Evolutionary conservation across 1,284 basidiomycete species (phyloP).

Genomic region (Ceratobasidium sp.): DNA sequence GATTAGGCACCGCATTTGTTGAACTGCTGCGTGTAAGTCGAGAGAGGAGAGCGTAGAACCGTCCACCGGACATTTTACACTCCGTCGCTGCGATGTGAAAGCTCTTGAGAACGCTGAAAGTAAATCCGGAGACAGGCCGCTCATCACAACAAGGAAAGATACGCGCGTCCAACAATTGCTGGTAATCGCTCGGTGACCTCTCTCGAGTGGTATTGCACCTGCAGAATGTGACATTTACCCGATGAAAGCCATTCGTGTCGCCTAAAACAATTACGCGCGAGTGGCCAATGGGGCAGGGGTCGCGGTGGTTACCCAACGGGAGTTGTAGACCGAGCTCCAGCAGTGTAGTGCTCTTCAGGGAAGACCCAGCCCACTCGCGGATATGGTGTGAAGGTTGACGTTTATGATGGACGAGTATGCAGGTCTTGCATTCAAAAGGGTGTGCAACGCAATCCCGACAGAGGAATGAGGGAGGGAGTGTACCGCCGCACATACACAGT

Average conservation of each 20-base stretch:
- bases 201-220: not conserved
- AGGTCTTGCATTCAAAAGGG: not conserved
- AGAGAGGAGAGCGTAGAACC: not conserved
- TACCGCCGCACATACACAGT: not conserved
- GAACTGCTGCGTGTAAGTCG: not conserved
- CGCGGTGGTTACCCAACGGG: not conserved
- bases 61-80: not conserved
- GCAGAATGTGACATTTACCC: not conserved
- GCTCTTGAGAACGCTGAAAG: not conserved
- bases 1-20: not conserved
- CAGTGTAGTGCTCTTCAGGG: not conserved
- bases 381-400: not conserved
- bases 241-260: not conserved
- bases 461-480: not conserved
- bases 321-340: not conserved
- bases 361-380: not conserved
- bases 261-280: not conserved
- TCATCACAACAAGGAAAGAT: conserved; percentile 19
- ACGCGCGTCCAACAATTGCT: not conserved
- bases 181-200: not conserved
- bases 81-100: not conserved
- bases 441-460: not conserved
- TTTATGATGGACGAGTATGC: not conserved
- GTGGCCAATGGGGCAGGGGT: not conserved
- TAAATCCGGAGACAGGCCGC: not conserved